Base-by-base conservation (phyloP, 2,329 filamentous ascomycete species). In the Aspergillus fructus region DNA sequence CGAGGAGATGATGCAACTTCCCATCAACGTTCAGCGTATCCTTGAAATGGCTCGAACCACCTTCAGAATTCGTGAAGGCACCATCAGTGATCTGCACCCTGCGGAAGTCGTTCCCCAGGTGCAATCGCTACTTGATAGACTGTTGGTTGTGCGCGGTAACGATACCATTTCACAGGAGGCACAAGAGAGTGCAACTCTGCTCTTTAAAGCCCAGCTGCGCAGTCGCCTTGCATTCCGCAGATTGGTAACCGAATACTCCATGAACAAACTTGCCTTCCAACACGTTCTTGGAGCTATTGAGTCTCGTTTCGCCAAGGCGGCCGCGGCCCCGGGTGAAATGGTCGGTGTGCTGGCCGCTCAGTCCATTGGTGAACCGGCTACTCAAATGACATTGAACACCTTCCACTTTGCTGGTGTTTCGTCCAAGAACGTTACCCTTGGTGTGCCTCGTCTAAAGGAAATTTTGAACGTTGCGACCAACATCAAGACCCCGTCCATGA, bases 381-480 rank as follows among this genome's bases (percentile, higher is more conserved):
- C 94, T 1, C 94, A 99, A 81, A 99, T 99, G 94, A 99, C 94
- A 2, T 80, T 99, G 60, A 99, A 99, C 80, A 99, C 94, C n/a
- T 99, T 99, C 89, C 94, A 99, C 83, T 99, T 99, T 76, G 93
- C 94, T 76, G 94, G 94, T 96, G 92, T 99, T 60, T 96, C 96
- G 39, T 96, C 93, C 23, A 99, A 99, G 88, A 99, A 99, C 83
- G 93, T 99, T 55, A 99, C 94, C 0, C 88, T 99, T 49, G 94
- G 94, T 91, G 94, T 99, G 43, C 94, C 94, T 43, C 93, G 94
- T 87, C 85, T 99, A 49, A 99, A 99, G 84, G 94, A 99, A 80
- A 99, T 99, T 86, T 83, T 99, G 57, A 99, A 99, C 74, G 87
- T 99, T 58, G 94, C 96, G 0, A 93, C 89, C 66, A 96, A 97